Evolutionary conservation across 139 green algal species (phyloP).

Genomic region (Dunaliella sp.): DNA sequence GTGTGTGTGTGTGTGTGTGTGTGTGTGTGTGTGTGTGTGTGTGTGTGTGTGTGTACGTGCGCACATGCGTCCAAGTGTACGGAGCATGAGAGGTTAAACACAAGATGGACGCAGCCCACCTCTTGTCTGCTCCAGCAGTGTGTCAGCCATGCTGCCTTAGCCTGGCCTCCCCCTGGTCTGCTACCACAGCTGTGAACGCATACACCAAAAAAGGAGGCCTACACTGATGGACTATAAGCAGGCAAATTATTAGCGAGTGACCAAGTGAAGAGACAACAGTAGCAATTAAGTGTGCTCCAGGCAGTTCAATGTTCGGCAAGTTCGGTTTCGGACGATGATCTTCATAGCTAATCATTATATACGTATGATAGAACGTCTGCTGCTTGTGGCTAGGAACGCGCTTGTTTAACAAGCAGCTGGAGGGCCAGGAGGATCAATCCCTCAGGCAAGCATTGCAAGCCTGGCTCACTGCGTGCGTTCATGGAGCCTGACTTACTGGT

Average conservation of each 20-base stretch:
- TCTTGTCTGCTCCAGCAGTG: constrained; percentile 89
- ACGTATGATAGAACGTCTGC: not conserved
- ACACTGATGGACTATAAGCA: not conserved
- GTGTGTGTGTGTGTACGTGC: not conserved
- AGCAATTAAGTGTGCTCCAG: not conserved
- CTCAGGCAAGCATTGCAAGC: too few relatives aligned
- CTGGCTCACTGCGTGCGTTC: too few relatives aligned
- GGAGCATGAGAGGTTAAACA: not conserved
- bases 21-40: not conserved
- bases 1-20: constrained; percentile 3
- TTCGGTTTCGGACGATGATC: not conserved
- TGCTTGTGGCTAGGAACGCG: not conserved
- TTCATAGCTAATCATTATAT: not conserved
- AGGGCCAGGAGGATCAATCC: not conserved
- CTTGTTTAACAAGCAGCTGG: not conserved
- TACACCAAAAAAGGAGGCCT: too few relatives aligned
- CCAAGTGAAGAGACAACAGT: not conserved
- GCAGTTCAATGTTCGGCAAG: not conserved
- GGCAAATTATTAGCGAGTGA: not conserved
- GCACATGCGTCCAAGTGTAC: not conserved
- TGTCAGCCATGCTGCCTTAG: constrained; percentile 78
- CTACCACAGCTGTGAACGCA: too few relatives aligned
- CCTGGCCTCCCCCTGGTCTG: too few relatives aligned
- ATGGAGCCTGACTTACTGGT: not conserved
- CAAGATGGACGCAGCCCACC: constrained; percentile 35